These are phyloP conservation scores for Backusella morwellensis DNA, from an alignment of 192 early-diverging fungal genomes.

Conservation along the genomic window DNA sequence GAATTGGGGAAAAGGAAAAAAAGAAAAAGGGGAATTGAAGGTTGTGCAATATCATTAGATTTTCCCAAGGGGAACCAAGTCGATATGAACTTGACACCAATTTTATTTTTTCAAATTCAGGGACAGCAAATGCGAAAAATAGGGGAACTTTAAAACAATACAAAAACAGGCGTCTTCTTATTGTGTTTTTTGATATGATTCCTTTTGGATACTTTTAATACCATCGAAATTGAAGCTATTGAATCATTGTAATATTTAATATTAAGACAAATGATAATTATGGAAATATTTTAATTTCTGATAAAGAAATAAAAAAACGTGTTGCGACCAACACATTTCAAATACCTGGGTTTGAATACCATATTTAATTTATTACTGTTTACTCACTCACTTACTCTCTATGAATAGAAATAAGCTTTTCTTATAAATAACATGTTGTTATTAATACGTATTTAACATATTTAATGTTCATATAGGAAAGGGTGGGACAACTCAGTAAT, in stretches of 20 bases:
- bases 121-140: background rate
- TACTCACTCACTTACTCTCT: too few relatives aligned
- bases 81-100: background rate
- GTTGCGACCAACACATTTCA: background rate
- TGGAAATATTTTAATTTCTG: background rate
- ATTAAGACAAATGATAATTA: background rate
- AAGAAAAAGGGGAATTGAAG: background rate
- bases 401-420: too few relatives aligned
- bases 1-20: background rate
- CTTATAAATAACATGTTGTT: too few relatives aligned
- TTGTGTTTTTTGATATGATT: too few relatives aligned
- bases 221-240: too few relatives aligned
- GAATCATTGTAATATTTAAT: too few relatives aligned
- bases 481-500: too few relatives aligned
- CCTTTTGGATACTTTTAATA: too few relatives aligned
- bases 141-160: background rate
- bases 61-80: slow-evolving; percentile 12
- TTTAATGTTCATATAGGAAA: too few relatives aligned
- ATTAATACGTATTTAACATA: too few relatives aligned
- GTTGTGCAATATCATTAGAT: slow-evolving; percentile 6
- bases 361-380: background rate
- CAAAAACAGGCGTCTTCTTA: background rate
- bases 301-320: background rate
- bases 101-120: slow-evolving; percentile 5
- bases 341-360: background rate